phyloP scores from a whole-genome alignment of 2,329 filamentous ascomycete species.

The Neofusicoccum sp. region DNA sequence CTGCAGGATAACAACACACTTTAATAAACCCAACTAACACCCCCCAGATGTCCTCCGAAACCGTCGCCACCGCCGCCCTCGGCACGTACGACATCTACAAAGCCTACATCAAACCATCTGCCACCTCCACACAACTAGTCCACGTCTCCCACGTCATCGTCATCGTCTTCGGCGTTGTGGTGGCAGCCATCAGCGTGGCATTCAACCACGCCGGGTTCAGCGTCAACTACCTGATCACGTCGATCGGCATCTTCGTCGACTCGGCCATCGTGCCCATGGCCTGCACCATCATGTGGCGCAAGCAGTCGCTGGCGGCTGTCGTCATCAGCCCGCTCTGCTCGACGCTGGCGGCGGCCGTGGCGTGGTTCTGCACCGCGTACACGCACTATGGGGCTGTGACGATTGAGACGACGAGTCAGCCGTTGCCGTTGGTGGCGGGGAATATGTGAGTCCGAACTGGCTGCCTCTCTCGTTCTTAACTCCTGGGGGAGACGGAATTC shows the following conservation, averaged over 20 bases:
- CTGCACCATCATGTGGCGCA: constrained; percentile 42
- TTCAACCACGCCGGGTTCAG: constrained; percentile 21
- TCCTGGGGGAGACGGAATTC: no score
- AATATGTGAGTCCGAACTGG: constrained; percentile 25
- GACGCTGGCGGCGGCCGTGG: constrained; percentile 52
- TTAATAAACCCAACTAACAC: neutral
- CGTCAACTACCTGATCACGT: constrained; percentile 27
- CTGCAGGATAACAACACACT: no score
- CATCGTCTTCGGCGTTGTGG: constrained; percentile 44
- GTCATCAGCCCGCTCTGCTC: constrained; percentile 55
- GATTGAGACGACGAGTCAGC: constrained; percentile 34
- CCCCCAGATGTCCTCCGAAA: constrained; percentile 37
- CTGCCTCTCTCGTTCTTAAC: neutral
- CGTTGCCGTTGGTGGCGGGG: constrained; percentile 24
- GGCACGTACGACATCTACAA: constrained; percentile 50
- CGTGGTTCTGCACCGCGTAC: constrained; percentile 41
- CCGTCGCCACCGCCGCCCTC: constrained; percentile 45
- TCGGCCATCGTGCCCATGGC: constrained; percentile 45
- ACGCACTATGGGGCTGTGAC: constrained; percentile 38
- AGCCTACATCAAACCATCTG: constrained; percentile 43
- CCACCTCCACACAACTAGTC: constrained; percentile 40
- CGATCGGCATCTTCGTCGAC: constrained; percentile 47
- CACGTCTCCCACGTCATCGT: constrained; percentile 45
- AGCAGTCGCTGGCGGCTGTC: constrained; percentile 50
- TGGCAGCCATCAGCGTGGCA: constrained; percentile 40